phyloP scores from a whole-genome alignment of 345 rosid genomes.

The Bruguiera gymnorhiza region DNA sequence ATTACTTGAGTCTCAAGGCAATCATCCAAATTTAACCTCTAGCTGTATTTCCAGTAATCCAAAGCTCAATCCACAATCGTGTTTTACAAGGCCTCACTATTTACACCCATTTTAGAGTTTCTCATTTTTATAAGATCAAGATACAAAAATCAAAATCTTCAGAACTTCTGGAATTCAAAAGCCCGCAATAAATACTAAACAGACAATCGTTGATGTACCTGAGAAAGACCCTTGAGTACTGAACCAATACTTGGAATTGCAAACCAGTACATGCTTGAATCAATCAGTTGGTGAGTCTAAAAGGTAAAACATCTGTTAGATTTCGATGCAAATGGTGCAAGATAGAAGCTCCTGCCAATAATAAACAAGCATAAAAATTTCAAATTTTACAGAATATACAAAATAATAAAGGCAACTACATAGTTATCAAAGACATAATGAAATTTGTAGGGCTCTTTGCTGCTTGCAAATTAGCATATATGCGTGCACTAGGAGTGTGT shows the following conservation, averaged over 20 bases:
- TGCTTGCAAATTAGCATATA: neutral
- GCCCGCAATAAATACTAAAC: neutral
- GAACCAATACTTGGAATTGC: conserved; percentile 83
- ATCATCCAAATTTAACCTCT: too few species aligned
- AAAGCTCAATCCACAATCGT: too few species aligned
- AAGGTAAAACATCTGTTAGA: conserved; percentile 12
- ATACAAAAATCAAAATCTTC: neutral
- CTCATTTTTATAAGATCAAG: neutral
- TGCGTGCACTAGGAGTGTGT: neutral
- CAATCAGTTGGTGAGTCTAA: conserved; percentile 77
- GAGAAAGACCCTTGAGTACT: conserved; percentile 74
- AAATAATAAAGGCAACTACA: neutral
- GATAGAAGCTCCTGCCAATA: neutral
- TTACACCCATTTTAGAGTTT: too few species aligned
- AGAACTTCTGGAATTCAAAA: neutral
- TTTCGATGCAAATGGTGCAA: neutral
- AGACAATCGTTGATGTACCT: conserved; percentile 40
- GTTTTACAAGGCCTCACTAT: too few species aligned
- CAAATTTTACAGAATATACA: neutral
- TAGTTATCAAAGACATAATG: neutral
- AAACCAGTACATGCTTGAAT: conserved; percentile 88
- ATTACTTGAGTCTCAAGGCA: too few species aligned
- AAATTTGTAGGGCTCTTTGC: neutral
- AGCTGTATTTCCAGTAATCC: too few species aligned
- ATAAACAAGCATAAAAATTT: neutral